These are phyloP conservation scores for Tilletiopsis washingtonensis DNA, from an alignment of 1,284 basidiomycete species.

Conservation along the genomic window DNA sequence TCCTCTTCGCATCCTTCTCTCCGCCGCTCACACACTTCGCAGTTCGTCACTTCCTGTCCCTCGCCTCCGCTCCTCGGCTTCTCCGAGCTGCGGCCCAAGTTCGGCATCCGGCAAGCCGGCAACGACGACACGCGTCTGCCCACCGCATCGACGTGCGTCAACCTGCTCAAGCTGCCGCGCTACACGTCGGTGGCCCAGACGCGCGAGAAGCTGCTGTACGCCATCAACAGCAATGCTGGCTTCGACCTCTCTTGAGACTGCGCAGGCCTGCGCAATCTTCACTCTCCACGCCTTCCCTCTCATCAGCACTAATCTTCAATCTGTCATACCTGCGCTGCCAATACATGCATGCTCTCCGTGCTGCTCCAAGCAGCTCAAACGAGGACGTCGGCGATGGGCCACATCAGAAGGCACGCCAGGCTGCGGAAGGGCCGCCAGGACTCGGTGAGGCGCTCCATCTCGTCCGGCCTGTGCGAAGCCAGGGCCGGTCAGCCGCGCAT, in stretches of 20 bases:
- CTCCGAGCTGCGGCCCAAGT: conserved; percentile 37
- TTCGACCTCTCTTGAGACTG: conserved; percentile 42
- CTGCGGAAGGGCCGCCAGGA: no score
- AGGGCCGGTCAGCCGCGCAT: no score
- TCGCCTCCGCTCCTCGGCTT: conserved; percentile 44
- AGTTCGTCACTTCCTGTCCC: conserved; percentile 45
- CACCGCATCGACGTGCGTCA: conserved; percentile 44
- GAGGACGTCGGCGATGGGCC: no score
- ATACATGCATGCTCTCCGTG: neutral
- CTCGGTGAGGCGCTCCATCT: no score
- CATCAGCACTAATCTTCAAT: no score
- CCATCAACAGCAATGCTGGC: conserved; percentile 40
- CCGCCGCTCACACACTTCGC: conserved; percentile 31
- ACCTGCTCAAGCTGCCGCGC: conserved; percentile 43
- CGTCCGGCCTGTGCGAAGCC: no score
- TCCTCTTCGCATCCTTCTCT: neutral
- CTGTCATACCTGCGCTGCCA: neutral
- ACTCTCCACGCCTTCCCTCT: no score
- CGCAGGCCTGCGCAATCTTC: neutral
- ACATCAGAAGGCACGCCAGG: no score
- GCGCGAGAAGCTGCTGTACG: conserved; percentile 39
- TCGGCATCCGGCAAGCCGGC: conserved; percentile 36
- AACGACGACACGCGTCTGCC: conserved; percentile 39
- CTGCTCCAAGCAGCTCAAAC: no score
- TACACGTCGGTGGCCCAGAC: conserved; percentile 29